Base-by-base conservation (phyloP, 106 monocot genomes). In the Dendrobium officinale region DNA sequence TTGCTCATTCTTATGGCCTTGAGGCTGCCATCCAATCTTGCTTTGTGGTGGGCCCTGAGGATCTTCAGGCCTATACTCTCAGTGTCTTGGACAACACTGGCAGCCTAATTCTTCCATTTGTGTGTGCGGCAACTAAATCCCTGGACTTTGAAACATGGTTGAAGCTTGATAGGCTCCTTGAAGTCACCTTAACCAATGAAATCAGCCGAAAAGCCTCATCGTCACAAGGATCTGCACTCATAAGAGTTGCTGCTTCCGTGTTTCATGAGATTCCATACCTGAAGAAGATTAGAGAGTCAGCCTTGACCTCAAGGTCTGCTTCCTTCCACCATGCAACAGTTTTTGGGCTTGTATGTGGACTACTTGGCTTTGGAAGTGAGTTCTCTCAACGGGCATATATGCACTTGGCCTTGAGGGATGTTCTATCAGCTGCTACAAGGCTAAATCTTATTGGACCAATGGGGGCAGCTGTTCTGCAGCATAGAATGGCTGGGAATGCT, bases 1-100 rank as follows among this genome's bases (percentile, higher is more conserved):
- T 97, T 79, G 94, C 94, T 79, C 97, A 97, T 82, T 97, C 94
- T 22, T 94, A 83, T 80, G 97, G 97, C 41, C 89, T 97, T 40
- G 97, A 97, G 82, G 86, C 97, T 66, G 92, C 97, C 22, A 76
- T 87, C 13, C 97, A 94, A 85, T 61, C 90, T 82, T 86, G 73
- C 56, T 73, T 97, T 43, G 89, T 92, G 37, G 22, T 42, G 20
- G 79, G 73, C 42, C 85, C 77, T 24, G 86, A 89, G 43, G 86
- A 90, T 75, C 82, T 97, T 10, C 88, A 84, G 49, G 58, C 58
- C 19, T 92, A 86, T 78, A 77, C 88, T 20, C 56, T 90, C 77
- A 90, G 94, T 75, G 81, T 94, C 31, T 58, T 97, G 80, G 97
- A 97, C 45, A 97, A 97, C 83, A 92, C 90, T 3, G 97, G 88